Evolutionary conservation across 2,329 filamentous ascomycete species (phyloP), one percentile per base, ranked within the genome.

Genomic region (Calonectria henricotiae): DNA sequence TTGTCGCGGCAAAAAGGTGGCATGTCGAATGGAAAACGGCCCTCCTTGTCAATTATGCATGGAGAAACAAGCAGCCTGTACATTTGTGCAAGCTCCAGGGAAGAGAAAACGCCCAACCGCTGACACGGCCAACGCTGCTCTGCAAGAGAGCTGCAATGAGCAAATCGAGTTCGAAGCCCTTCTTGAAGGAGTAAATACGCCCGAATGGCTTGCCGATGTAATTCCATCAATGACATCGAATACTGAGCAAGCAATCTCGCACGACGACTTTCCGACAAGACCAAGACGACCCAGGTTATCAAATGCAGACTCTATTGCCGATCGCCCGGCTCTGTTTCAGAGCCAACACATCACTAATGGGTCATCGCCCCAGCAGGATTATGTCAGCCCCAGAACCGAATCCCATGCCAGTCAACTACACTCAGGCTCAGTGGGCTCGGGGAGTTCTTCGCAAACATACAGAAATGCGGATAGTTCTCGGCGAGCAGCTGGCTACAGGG

Each of bases 21-120:
- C 60, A 35, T 62, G 60, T 44, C 60, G 60, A 41, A 62, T 62
- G 60, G 60, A 62, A 44, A 47, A 30, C 20, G 60, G 60, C 60
- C 60, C 60, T 17, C 60, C 60, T 7, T 62, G 60, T 17, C 60
- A 62, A 12, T 23, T 62, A 27, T 62, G 60, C 43, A 35, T 46
- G 27, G 60, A 62, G 60, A 62, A 46, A 62, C 60, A 62, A 46
- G 41, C n/a, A 27, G 20, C 43, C 9, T 62, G 60, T 9, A 62
- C 60, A 5, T 62, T 62, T 62, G 60, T 62, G 6, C 60, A 62
- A 41, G 60, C 60, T 5, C 60, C 60, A 27, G 60, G 60, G 15
- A 62, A 62, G 41, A 62, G 60, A 17, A 62, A 62, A 17, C 60
- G 60, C 12, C 60, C 60, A 11, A 41, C 23, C 15, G 46, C 51